Percentiles rank a stretch among this genome's conserved stretches.
phyloP scores from a whole-genome alignment of 208 protist genomes.

The Leishmania tarentolae region DNA sequence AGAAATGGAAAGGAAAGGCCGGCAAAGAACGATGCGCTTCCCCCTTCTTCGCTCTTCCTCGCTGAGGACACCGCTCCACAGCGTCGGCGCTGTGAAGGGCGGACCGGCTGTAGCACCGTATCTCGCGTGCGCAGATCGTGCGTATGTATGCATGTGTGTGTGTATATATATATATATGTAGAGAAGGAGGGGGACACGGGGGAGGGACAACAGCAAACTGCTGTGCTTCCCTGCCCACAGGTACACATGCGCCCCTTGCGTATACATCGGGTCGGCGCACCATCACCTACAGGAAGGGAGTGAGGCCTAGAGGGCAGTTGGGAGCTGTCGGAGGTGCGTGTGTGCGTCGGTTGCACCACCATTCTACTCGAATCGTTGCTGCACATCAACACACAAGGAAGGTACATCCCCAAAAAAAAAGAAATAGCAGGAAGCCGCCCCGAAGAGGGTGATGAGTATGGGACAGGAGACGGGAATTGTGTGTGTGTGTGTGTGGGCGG shows the following conservation, averaged over 20 bases:
- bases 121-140: not conserved
- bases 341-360: not conserved
- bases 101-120: not conserved
- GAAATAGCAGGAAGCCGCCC: not conserved
- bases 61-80: not conserved
- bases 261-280: not conserved
- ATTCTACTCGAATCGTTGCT: not conserved
- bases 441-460: not conserved
- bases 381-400: not conserved
- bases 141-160: not conserved
- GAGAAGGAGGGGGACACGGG: not conserved
- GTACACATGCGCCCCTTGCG: not conserved
- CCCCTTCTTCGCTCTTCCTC: not conserved
- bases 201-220: not conserved
- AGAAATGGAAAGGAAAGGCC: not conserved
- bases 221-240: not conserved
- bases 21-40: not conserved
- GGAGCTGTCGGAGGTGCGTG: not conserved
- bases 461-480: not conserved
- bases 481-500: too few relatives aligned
- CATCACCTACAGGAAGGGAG: not conserved
- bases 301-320: not conserved
- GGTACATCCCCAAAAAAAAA: not conserved
- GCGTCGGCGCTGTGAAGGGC: not conserved
- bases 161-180: not conserved